These are phyloP conservation scores for Zopfochytrium polystomum DNA, from an alignment of 371 early-diverging fungal genomes.

Conservation along the genomic window DNA sequence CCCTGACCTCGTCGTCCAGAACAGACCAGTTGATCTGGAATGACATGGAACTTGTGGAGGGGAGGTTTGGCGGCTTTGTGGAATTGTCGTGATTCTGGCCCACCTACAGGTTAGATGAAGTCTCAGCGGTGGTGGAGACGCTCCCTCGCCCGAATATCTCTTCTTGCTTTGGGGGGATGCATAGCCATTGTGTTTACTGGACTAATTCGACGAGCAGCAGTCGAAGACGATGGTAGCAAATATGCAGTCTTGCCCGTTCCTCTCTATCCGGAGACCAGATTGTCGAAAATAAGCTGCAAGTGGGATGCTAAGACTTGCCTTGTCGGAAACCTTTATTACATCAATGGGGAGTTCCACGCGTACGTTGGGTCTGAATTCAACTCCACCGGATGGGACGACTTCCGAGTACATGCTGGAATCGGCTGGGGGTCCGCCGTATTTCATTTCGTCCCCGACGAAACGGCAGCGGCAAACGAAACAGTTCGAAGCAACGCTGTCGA, in stretches of 20 bases:
- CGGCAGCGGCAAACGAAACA: neutral
- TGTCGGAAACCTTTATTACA: conserved; percentile 20
- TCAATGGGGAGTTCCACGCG: conserved; percentile 12
- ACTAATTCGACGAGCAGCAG: no score
- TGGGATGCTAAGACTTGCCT: conserved; percentile 15
- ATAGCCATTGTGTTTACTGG: no score
- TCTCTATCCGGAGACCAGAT: no score
- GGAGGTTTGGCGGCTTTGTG: no score
- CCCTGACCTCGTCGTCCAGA: conserved; percentile 70
- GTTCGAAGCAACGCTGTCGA: neutral
- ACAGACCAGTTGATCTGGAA: conserved; percentile 83
- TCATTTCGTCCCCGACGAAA: conserved; percentile 1
- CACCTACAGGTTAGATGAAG: no score
- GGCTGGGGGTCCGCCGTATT: conserved; percentile 30
- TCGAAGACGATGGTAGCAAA: no score
- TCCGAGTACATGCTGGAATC: conserved; percentile 23
- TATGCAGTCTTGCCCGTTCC: no score
- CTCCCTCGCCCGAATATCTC: no score
- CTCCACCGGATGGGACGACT: neutral
- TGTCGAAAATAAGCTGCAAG: conserved; percentile 25
- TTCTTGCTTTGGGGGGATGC: no score
- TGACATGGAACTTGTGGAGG: conserved; percentile 63
- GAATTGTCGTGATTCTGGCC: no score
- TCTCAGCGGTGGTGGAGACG: no score
- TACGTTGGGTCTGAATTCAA: conserved; percentile 16